Percentiles rank a stretch among this genome's conserved stretches.
phyloP scores from a whole-genome alignment of 352 stramenopile genomes.

The Phytophthora hibernalis region DNA sequence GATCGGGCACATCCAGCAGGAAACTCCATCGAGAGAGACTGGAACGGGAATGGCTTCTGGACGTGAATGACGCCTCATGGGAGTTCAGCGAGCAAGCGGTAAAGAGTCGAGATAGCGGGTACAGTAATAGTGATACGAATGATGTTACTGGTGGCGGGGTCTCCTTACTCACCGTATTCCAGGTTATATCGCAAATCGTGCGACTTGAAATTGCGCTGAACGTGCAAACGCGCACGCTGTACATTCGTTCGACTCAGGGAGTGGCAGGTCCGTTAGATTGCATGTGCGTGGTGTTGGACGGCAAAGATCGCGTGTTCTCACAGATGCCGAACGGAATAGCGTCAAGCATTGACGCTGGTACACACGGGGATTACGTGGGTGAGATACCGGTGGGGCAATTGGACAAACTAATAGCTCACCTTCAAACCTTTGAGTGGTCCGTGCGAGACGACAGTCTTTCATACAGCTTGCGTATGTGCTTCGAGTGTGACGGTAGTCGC shows the following conservation, averaged over 20 bases:
- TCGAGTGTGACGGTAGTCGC: conserved; percentile 49
- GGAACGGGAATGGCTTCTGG: conserved; percentile 59
- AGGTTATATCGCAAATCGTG: conserved; percentile 47
- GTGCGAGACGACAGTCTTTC: conserved; percentile 23
- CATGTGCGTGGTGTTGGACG: conserved; percentile 57
- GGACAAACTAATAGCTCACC: conserved; percentile 48
- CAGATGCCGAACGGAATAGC: conserved; percentile 55
- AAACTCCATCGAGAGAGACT: conserved; percentile 45
- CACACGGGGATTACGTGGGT: conserved; percentile 58
- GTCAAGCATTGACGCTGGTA: conserved; percentile 22
- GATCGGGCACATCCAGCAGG: conserved; percentile 10
- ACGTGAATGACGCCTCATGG: conserved; percentile 54
- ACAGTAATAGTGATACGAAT: conserved; percentile 4
- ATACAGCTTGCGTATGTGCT: conserved; percentile 47
- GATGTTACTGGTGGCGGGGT: conserved; percentile 3
- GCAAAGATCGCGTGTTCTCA: conserved; percentile 57
- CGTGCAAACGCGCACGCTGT: conserved; percentile 37
- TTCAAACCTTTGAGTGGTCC: conserved; percentile 53
- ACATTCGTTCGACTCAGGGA: conserved; percentile 35
- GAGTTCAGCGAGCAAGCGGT: conserved; percentile 24
- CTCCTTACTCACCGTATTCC: conserved; percentile 48
- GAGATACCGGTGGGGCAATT: conserved; percentile 46
- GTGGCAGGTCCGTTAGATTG: conserved; percentile 31
- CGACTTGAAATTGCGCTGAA: conserved; percentile 46
- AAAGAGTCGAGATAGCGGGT: not conserved